Conservation (phyloP, 1,139 yeast genomes). For the Kodamaea sp. region DNA sequence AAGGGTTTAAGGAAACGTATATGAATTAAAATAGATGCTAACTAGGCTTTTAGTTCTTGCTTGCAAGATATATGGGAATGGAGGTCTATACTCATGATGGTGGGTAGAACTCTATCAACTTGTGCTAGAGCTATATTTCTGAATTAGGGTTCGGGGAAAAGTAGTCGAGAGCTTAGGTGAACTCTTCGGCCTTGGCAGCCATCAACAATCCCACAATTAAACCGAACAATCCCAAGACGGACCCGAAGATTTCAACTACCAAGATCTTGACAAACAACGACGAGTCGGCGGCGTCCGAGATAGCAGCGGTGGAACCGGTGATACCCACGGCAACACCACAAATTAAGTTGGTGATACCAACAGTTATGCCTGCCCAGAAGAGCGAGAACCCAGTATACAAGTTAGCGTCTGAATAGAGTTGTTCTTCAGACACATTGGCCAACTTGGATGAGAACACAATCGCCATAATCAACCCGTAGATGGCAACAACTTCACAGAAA, state of each 20-base stretch:
- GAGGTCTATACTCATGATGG: too few species aligned
- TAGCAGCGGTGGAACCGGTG: conserved; percentile 97
- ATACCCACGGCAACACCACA: conserved; percentile 98
- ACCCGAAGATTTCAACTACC: conserved; percentile 96
- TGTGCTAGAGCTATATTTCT: too few species aligned
- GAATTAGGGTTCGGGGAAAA: too few species aligned
- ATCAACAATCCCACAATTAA: conserved; percentile 93
- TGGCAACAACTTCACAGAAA: conserved; percentile 99
- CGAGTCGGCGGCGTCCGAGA: conserved; percentile 97
- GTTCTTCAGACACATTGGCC: conserved; percentile 64
- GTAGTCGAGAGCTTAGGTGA: too few species aligned
- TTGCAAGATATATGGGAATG: too few species aligned
- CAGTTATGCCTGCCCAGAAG: conserved; percentile 98
- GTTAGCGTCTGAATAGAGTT: conserved; percentile 76
- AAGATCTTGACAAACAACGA: conserved; percentile 92
- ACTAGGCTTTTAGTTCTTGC: too few species aligned
- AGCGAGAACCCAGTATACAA: conserved; percentile 90
- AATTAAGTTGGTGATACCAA: conserved; percentile 87
- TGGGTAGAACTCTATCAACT: too few species aligned
- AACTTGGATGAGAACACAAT: conserved; percentile 93
- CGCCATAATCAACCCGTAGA: conserved; percentile 96
- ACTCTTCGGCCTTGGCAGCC: conserved; percentile 94
- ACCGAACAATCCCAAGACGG: conserved; percentile 91
- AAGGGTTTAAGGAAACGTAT: too few species aligned
- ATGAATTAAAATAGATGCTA: too few species aligned